Conservation (phyloP, 2,329 filamentous ascomycete species). For the Fusarium sp. region DNA sequence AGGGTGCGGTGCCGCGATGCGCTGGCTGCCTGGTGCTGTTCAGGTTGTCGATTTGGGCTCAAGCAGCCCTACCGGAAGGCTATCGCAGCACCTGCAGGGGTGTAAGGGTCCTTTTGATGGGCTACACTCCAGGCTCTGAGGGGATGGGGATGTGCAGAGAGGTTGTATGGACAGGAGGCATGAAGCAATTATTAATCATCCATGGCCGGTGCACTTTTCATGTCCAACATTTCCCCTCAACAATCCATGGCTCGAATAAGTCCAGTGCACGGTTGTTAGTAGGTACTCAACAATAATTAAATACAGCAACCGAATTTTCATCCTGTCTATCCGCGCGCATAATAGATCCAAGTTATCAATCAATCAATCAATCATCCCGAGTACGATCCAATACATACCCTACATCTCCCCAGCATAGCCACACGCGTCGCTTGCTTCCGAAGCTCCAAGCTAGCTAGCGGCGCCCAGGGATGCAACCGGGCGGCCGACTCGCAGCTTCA, state of each 20-base stretch:
- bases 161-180: background rate
- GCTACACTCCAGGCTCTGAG: background rate
- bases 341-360: constrained; percentile 1
- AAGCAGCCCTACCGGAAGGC: constrained; percentile 24
- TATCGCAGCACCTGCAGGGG: constrained; percentile 16
- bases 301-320: constrained; percentile 3
- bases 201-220: background rate
- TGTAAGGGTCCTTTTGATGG: constrained; percentile 11
- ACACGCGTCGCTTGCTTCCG: constrained; percentile 27
- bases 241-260: background rate
- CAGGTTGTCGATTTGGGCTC: background rate
- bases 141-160: background rate
- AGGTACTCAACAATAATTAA: background rate
- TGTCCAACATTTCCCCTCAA: background rate
- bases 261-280: background rate
- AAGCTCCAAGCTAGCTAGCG: background rate
- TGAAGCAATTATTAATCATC: constrained; percentile 17
- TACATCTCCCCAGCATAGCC: constrained; percentile 21
- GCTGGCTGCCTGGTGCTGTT: constrained; percentile 39
- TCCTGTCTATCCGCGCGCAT: background rate
- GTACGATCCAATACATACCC: background rate
- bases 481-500: constrained; percentile 19
- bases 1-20: constrained; percentile 38
- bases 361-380: constrained; percentile 1
- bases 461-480: constrained; percentile 6